These are phyloP conservation scores for Flammula alnicola DNA, from an alignment of 1,284 basidiomycete genomes.

Conservation along the genomic window DNA sequence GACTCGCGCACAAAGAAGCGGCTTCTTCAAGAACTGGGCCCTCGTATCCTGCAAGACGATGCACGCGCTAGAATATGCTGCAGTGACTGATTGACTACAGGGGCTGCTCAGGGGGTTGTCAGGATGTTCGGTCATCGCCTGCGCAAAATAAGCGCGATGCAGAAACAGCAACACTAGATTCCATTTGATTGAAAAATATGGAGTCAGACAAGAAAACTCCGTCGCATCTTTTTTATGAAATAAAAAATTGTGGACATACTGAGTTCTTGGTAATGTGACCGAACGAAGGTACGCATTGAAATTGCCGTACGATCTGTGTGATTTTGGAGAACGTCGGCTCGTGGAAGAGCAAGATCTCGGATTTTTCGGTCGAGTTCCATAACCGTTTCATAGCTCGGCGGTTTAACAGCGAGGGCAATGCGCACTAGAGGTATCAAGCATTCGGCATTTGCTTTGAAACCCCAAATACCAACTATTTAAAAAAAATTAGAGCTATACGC, in stretches of 20 bases:
- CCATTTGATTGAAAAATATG: too few species aligned
- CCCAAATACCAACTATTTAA: conserved; percentile 50
- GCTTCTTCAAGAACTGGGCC: conserved; percentile 43
- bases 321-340: conserved; percentile 26
- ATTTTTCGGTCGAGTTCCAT: conserved; percentile 51
- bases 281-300: conserved; percentile 49
- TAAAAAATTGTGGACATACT: conserved; percentile 36
- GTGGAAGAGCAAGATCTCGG: conserved; percentile 37
- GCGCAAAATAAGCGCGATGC: conserved; percentile 53
- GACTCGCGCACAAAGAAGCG: conserved; percentile 45
- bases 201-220: neutral
- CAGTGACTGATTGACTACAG: conserved; percentile 45
- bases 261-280: conserved; percentile 51
- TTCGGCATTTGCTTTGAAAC: conserved; percentile 42
- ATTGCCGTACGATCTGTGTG: conserved; percentile 34
- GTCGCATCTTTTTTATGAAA: neutral
- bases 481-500: conserved; percentile 1
- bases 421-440: conserved; percentile 49
- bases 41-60: conserved; percentile 41
- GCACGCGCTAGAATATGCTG: conserved; percentile 50
- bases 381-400: conserved; percentile 48
- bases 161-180: conserved; percentile 55
- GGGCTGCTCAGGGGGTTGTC: conserved; percentile 45
- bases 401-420: conserved; percentile 43
- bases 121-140: conserved; percentile 48